Base-by-base conservation (phyloP, 23 red algal genomes). In the Cyanidiococcus yangmingshanensis region DNA sequence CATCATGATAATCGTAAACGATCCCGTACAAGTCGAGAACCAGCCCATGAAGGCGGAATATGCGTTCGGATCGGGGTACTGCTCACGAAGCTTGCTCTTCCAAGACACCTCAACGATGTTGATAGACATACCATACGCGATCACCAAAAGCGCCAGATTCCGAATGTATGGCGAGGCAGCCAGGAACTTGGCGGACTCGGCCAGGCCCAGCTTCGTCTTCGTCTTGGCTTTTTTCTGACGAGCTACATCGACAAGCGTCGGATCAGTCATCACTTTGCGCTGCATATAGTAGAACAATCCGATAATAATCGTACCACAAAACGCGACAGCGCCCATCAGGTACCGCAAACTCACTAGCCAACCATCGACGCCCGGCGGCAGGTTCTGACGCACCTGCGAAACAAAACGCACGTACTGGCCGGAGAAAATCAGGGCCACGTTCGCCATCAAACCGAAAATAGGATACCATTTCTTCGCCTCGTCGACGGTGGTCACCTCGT, bases 401-500 rank as follows among this genome's bases (percentile, higher is more conserved):
- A 96, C 92, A 74, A 76, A 90, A 37, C 92, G 84, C 68, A 96
- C 92, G 75, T 96, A 96, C 80, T 96, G 92, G 15, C 92, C 92
- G 38, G 87, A 90, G 75, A 96, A 96, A 59, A 96, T 87, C 26
- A 96, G 84, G 17, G 92, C 92, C 1, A 96, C 92, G 84, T 96
- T 96, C 32, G 92, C 92, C 57, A 83, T 83, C 33, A 96, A 77
- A 0, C 92, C 92, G 83, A 96, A 96, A 27, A 96, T 58, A 17
- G 92, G 92, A 37, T 96, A 96, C 77, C 90, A 96, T 79, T 96
- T 96, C 75, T 96, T 90, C 17, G 92, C 92, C 75, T 96, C 92
- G 58, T 90, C 80, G 0, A 96, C 92, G 58, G 84, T 85, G 57
- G 87, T 96, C 32, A 90, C 84, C 76, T 96, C 92, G 77, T 96